Base-by-base conservation (phyloP, 2,329 filamentous ascomycete species). In the Magnaporthiopsis incrustans region DNA sequence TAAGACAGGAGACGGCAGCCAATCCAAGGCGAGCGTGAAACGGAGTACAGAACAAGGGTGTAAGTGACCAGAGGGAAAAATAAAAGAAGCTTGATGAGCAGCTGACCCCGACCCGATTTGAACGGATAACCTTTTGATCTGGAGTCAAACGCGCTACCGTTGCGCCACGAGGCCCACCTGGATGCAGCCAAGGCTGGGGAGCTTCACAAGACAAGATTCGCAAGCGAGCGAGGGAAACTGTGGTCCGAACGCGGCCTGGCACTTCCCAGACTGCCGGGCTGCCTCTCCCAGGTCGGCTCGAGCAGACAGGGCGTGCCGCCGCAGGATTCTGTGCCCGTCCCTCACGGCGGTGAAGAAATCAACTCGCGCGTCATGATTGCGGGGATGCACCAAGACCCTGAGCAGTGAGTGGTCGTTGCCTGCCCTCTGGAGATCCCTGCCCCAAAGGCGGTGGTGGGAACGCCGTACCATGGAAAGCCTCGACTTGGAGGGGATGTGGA, bases 61-160 rank as follows among this genome's bases (percentile, higher is more conserved):
- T 10, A 35, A 12, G 33, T 35, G 33, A 2, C 12, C 35, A 38
- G 15, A 44, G 7, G 5, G 15, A 53, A 18, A 50, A 25, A 60
- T 27, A 60, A 18, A 4, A n/a, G 18, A 25, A 18, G n/a, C 14
- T n/a, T 1, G 4, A 11, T 27, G 38, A 53, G 44, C 33, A 38
- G 59, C 12, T 60, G 59, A 60, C 59, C 59, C 59, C 59, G 59
- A 60, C 59, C 59, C 59, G 59, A 60, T 60, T 60, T 60, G 59
- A 60, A 60, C 59, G 59, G 59, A 60, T 60, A 60, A 60, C 59
- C 59, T 60, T 60, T 38, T 44, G 59, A 60, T 60, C 59, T 60
- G 59, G 59, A 60, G 59, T 60, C 59, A 27, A 38, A 60, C 59
- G 59, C 59, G 59, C 59, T 60, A 60, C 59, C 59, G 33, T 60